A percentile compares a stretch with the other conserved stretches of the same genome.
Evolutionary conservation across 495 filamentous ascomycete species (phyloP).

Genomic region (Trichoderma parareesei): DNA sequence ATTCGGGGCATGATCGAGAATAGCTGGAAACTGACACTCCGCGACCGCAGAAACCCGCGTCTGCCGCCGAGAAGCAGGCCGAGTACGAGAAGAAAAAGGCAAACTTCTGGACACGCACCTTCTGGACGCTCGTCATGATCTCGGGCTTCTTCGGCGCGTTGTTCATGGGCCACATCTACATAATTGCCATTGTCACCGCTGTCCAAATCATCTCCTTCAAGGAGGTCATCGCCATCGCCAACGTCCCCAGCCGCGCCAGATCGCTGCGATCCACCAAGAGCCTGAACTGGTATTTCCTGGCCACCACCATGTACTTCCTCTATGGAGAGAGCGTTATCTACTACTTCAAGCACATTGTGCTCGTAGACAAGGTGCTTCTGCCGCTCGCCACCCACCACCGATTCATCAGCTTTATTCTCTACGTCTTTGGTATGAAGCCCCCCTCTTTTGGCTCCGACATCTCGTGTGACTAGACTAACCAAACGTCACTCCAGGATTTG

Average conservation of each 20-base stretch:
- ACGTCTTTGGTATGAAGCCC: conserved; percentile 72
- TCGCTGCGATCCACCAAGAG: conserved; percentile 90
- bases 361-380: conserved; percentile 87
- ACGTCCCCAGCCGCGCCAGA: conserved; percentile 83
- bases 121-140: conserved; percentile 99
- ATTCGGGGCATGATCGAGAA: neutral
- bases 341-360: conserved; percentile 96
- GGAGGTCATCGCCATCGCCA: conserved; percentile 97
- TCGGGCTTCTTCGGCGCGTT: conserved; percentile 81
- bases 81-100: conserved; percentile 98
- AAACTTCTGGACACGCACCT: conserved; percentile 92
- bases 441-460: neutral
- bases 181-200: conserved; percentile 83
- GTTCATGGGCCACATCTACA: conserved; percentile 94
- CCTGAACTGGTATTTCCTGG: conserved; percentile 98
- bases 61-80: conserved; percentile 28
- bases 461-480: neutral
- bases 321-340: conserved; percentile 99
- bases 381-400: conserved; percentile 95
- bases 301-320: conserved; percentile 97
- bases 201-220: conserved; percentile 98
- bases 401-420: conserved; percentile 97
- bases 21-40: neutral
- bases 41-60: conserved; percentile 24
- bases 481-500: conserved; percentile 59